These are phyloP conservation scores for Moesziomyces globuligerus DNA, from an alignment of 1,284 basidiomycete species.

Conservation along the genomic window DNA sequence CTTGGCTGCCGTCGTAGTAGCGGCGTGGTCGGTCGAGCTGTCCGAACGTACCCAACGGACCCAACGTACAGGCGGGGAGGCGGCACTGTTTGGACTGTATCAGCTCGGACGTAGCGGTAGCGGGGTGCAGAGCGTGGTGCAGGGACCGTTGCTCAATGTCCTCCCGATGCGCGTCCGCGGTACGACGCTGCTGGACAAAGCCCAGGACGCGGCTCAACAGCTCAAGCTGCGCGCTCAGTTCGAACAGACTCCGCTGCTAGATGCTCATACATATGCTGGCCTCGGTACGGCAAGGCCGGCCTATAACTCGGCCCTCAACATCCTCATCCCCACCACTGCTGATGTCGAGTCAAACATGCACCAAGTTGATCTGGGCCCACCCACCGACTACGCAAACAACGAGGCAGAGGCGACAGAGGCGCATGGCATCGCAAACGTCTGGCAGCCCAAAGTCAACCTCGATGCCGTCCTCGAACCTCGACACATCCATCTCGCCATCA, in stretches of 20 bases:
- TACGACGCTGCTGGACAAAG: constrained; percentile 11
- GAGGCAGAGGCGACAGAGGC: background rate
- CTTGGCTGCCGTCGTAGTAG: constrained; percentile 38
- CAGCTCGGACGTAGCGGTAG: constrained; percentile 56
- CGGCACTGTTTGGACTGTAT: constrained; percentile 49
- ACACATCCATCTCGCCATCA: constrained; percentile 21
- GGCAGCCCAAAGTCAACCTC: constrained; percentile 32
- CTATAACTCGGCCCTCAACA: constrained; percentile 51
- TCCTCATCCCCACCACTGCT: constrained; percentile 15
- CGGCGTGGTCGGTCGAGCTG: constrained; percentile 47
- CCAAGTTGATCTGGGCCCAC: constrained; percentile 24
- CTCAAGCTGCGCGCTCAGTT: constrained; percentile 27
- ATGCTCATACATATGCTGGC: constrained; percentile 28
- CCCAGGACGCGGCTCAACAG: constrained; percentile 3
- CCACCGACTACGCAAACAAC: constrained; percentile 15
- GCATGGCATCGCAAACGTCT: constrained; percentile 7
- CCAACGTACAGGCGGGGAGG: too few species aligned
- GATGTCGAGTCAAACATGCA: constrained; percentile 1
- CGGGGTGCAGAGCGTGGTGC: too few species aligned
- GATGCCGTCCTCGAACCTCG: constrained; percentile 16
- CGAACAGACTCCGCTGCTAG: constrained; percentile 44
- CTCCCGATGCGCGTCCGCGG: constrained; percentile 40
- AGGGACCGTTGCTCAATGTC: constrained; percentile 50
- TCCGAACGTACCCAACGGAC: too few species aligned
- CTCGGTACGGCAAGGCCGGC: constrained; percentile 11